Conservation (phyloP, 108 stramenopile genomes). For the Craspedostauros australis region DNA sequence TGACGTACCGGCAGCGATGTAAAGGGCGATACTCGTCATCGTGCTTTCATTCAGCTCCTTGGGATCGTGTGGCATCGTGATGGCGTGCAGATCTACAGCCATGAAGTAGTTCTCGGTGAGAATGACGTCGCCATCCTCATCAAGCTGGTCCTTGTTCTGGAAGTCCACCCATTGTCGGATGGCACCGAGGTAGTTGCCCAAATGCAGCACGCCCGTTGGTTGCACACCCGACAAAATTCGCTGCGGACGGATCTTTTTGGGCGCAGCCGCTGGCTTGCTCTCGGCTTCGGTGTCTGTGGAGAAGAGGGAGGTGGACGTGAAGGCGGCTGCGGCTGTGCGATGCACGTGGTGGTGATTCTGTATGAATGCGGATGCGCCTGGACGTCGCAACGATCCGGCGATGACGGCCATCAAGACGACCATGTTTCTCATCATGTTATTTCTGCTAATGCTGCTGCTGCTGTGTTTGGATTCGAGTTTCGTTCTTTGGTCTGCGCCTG, state of each 20-base stretch:
- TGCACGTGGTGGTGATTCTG: too few relatives aligned
- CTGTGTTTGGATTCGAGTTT: too few relatives aligned
- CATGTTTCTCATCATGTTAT: too few relatives aligned
- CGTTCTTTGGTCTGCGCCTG: too few relatives aligned
- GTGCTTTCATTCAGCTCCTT: slow-evolving; percentile 76
- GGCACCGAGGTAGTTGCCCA: slow-evolving; percentile 99
- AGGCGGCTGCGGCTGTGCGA: too few relatives aligned
- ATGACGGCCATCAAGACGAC: too few relatives aligned
- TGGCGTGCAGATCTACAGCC: slow-evolving; percentile 98
- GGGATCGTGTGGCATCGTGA: slow-evolving; percentile 97
- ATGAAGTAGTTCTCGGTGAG: slow-evolving; percentile 93
- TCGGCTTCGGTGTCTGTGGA: too few relatives aligned
- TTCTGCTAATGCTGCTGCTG: too few relatives aligned
- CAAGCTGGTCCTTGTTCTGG: slow-evolving; percentile 69
- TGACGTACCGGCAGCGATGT: slow-evolving; percentile 82
- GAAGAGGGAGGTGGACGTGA: too few relatives aligned
- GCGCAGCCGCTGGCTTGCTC: neutral
- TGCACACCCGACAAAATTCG: slow-evolving; percentile 95
- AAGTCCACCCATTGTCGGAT: slow-evolving; percentile 95
- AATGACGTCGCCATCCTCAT: slow-evolving; percentile 42
- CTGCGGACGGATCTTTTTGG: slow-evolving; percentile 32
- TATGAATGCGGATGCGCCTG: too few relatives aligned
- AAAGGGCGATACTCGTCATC: slow-evolving; percentile 76
- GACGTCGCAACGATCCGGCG: too few relatives aligned
- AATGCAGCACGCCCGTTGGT: slow-evolving; percentile 94